Evolutionary conservation across 1,139 yeast species (phyloP), one percentile per base, ranked within the genome.

Genomic region (Petasospora fabianii): DNA sequence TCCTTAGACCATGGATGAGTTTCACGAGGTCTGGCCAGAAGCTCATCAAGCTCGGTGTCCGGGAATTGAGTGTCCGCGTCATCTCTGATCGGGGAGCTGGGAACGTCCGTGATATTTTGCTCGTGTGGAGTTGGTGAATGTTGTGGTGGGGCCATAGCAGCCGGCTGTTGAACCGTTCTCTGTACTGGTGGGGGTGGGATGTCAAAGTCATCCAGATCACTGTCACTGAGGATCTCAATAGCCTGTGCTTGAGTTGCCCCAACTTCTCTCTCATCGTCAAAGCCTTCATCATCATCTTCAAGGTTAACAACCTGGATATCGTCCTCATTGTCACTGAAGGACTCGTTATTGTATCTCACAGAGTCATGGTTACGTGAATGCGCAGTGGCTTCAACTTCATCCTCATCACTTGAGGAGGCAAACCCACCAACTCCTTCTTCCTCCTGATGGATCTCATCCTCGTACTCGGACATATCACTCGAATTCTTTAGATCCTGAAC

Each of bases 1-100:
- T 90, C 97, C 2, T 64, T 57, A 2, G 82, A 66, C 88, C 88
- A 83, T 4, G 79, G 75, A 48, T 65, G 64, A 21, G 53, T 54
- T 19, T 49, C 51, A 12, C 47, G 46, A 4, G 42, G 42, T 0
- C 42, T 27, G 12, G 41, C 45, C 16, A 49, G 28, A 3, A 46
- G 18, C 5, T 46, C 46, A 30, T 53, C 53, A 32, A 48, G 39
- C 27, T 51, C 54, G 24, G 38, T 32, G 17, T 48, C 53, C n/a
- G 43, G 38, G 24, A 47, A 43, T 29, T 41, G 41, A 9, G 44
- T 34, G 4, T 47, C 28, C n/a, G n/a, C 28, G 13, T 26, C n/a
- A n/a, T 33, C 43, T 15, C 24, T 26, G 17, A 32, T 6, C 17
- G 44, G 48, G 10, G 46, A 42, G 27, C 44, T 40, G 15, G 46